Conservation (phyloP, 2,329 filamentous ascomycete genomes). For the Dendryphion nanum region DNA sequence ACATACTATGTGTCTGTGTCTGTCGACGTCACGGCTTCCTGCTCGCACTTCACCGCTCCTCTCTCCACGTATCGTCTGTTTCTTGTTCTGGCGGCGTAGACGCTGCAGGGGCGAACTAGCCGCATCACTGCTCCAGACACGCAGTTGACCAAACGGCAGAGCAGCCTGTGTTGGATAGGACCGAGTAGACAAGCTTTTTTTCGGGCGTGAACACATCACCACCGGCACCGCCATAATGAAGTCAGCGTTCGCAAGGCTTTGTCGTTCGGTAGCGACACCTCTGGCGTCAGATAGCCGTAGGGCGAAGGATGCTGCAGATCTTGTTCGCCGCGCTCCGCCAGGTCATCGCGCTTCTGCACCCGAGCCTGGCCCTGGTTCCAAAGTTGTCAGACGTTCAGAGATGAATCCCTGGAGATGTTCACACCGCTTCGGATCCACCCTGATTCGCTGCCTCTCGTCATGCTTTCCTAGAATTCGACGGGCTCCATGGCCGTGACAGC, state of each 20-base stretch:
- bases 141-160: no score
- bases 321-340: slow-evolving; percentile 39
- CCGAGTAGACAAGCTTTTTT: slow-evolving; percentile 14
- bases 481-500: slow-evolving; percentile 20
- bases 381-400: slow-evolving; percentile 22
- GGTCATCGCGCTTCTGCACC: slow-evolving; percentile 39
- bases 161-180: background rate
- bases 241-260: slow-evolving; percentile 36
- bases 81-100: slow-evolving; percentile 8
- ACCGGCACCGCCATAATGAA: slow-evolving; percentile 35
- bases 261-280: slow-evolving; percentile 33
- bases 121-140: no score
- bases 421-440: slow-evolving; percentile 26
- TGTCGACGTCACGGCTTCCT: slow-evolving; percentile 26
- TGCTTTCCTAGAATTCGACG: background rate
- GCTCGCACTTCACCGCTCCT: slow-evolving; percentile 33
- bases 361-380: slow-evolving; percentile 24
- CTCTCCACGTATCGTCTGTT: slow-evolving; percentile 2
- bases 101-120: background rate
- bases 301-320: slow-evolving; percentile 37
- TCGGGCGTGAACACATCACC: slow-evolving; percentile 36
- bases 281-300: slow-evolving; percentile 36
- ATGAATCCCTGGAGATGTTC: slow-evolving; percentile 38
- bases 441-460: slow-evolving; percentile 38
- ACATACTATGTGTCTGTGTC: no score